phyloP scores from a whole-genome alignment of 2,329 filamentous ascomycete genomes.

The Xylaria sp. region DNA sequence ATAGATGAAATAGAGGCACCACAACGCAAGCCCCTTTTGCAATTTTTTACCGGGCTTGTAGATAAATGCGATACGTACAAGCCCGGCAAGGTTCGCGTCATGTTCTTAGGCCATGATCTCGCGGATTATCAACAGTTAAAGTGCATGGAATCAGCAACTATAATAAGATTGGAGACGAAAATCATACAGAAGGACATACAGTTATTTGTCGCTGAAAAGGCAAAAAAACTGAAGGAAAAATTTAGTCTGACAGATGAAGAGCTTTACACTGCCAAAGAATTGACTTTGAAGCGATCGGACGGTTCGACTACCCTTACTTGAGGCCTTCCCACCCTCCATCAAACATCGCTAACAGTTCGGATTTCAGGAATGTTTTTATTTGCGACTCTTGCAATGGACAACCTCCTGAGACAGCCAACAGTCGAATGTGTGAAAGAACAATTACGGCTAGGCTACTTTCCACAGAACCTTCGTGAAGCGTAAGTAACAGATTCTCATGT shows the following conservation, averaged over 20 bases:
- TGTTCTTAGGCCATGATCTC: constrained; percentile 15
- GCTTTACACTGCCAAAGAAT: neutral
- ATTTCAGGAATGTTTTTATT: constrained; percentile 43
- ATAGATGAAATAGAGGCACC: constrained; percentile 48
- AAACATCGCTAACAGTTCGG: neutral
- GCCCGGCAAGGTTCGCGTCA: constrained; percentile 8
- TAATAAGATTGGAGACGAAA: neutral
- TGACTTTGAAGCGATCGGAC: neutral
- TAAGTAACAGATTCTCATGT: neutral
- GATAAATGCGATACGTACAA: constrained; percentile 26
- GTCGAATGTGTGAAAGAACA: constrained; percentile 30
- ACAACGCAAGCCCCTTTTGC: constrained; percentile 39
- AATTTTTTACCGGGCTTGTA: constrained; percentile 31
- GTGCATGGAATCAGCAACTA: neutral
- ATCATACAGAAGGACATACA: neutral
- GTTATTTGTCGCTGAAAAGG: constrained; percentile 1
- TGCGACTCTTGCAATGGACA: constrained; percentile 40
- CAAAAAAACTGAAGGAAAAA: neutral
- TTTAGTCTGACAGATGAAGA: neutral
- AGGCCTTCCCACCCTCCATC: neutral
- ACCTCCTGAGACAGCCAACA: constrained; percentile 35
- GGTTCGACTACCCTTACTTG: neutral
- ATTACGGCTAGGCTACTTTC: neutral
- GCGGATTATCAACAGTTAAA: constrained; percentile 1
- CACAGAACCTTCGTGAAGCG: neutral